These are phyloP conservation scores for Salix suchowensis DNA, from an alignment of 345 rosid genomes.

Conservation along the genomic window DNA sequence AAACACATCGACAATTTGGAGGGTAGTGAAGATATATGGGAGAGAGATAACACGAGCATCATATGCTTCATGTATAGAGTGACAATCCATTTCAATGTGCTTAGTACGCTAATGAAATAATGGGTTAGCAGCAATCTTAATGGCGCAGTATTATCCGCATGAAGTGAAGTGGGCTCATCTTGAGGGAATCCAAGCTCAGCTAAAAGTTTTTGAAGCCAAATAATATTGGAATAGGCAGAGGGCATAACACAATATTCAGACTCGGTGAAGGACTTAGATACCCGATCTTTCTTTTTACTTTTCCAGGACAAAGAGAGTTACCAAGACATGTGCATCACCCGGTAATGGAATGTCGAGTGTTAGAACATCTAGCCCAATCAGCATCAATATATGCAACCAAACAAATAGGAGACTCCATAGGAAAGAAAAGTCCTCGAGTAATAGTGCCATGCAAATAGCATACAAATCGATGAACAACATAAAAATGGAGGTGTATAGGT, in stretches of 20 bases:
- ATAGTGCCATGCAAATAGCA: no score
- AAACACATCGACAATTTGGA: background rate
- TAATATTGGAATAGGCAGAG: no score
- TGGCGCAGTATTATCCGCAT: background rate
- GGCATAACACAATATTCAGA: background rate
- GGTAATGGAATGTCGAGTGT: no score
- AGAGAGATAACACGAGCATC: background rate
- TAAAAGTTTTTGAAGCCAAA: background rate
- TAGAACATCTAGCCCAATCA: no score
- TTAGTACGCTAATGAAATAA: background rate
- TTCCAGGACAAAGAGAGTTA: background rate
- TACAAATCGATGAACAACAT: no score
- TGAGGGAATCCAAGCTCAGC: background rate
- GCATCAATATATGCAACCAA: no score
- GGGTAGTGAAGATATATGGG: background rate
- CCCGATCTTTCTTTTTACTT: background rate
- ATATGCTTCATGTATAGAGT: background rate
- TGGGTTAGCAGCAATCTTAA: background rate
- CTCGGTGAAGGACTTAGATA: background rate
- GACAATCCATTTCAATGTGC: background rate
- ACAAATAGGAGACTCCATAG: no score
- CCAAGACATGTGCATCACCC: background rate
- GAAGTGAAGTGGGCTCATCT: background rate
- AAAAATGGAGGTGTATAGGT: no score
- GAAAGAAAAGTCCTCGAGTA: no score